phyloP scores from a whole-genome alignment of 306 rosid genomes.

The Prosopis cineraria region DNA sequence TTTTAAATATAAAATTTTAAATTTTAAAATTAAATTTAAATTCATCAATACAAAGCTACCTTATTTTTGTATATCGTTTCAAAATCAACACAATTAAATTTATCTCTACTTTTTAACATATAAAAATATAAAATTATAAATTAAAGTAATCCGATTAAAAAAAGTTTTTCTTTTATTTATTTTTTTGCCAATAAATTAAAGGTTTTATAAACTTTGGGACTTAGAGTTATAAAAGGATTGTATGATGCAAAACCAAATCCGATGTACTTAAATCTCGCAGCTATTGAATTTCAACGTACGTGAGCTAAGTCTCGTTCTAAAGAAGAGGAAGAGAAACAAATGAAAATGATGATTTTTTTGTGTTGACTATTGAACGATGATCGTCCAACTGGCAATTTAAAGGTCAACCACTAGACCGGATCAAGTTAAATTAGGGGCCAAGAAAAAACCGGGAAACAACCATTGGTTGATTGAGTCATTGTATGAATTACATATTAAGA shows the following conservation, averaged over 20 bases:
- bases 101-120: no score
- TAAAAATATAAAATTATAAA: no score
- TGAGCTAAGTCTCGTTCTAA: background rate
- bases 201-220: no score
- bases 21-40: no score
- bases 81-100: no score
- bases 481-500: background rate
- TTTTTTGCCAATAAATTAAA: no score
- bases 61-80: no score
- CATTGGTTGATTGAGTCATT: background rate
- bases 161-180: no score
- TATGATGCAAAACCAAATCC: background rate
- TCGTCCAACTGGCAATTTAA: slow-evolving; percentile 2
- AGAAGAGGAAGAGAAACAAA: background rate
- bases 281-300: background rate
- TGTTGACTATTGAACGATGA: background rate
- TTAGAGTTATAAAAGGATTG: no score
- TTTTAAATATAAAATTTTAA: no score
- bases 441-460: background rate
- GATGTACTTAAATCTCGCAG: background rate
- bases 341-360: background rate
- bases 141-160: no score
- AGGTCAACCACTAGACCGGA: background rate
- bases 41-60: no score
- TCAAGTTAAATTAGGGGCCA: background rate